Evolutionary conservation across 2,329 filamentous ascomycete species (phyloP), one percentile per base, ranked within the genome.

Genomic region (Pseudohalonectria lignicola): DNA sequence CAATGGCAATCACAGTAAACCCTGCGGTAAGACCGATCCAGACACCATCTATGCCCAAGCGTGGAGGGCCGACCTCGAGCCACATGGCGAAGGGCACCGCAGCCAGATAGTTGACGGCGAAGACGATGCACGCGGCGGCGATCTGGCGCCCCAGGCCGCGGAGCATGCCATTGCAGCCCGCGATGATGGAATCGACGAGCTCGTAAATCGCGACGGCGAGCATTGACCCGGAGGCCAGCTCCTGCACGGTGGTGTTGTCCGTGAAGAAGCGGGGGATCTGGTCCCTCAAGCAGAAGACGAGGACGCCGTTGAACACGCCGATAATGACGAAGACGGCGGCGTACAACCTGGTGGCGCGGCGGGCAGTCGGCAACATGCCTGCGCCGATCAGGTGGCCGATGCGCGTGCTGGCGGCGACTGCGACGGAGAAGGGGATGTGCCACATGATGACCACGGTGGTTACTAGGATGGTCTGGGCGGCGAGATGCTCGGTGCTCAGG

Each of bases 381-480:
- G 55, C 61, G 4, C 62, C 62, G 16, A 64, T 59, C 17, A 64
- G 54, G 40, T 64, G 57, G 2, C 62, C 62, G 15, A 66, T 52
- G 4, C 62, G 57, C 4, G 61, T 66, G 39, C 56, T 62, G 16
- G 62, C 53, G 17, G 59, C 62, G 11, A 66, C 59, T 29, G 58
- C 57, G 20, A 64, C n/a, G n/a, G n/a, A n/a, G n/a, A n/a, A n/a
- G n/a, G n/a, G n/a, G n/a, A n/a, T n/a, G n/a, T n/a, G n/a, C n/a
- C n/a, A n/a, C n/a, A n/a, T n/a, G n/a, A n/a, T n/a, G n/a, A n/a
- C n/a, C n/a, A n/a, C n/a, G n/a, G n/a, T n/a, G n/a, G n/a, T n/a
- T n/a, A n/a, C n/a, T n/a, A n/a, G n/a, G n/a, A n/a, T n/a, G n/a
- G n/a, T n/a, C n/a, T n/a, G n/a, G n/a, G n/a, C n/a, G n/a, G n/a